A percentile compares a stretch with the other conserved stretches of the same genome.
Conservation (phyloP, 352 stramenopile species). For the Globisporangium camurandrum region DNA sequence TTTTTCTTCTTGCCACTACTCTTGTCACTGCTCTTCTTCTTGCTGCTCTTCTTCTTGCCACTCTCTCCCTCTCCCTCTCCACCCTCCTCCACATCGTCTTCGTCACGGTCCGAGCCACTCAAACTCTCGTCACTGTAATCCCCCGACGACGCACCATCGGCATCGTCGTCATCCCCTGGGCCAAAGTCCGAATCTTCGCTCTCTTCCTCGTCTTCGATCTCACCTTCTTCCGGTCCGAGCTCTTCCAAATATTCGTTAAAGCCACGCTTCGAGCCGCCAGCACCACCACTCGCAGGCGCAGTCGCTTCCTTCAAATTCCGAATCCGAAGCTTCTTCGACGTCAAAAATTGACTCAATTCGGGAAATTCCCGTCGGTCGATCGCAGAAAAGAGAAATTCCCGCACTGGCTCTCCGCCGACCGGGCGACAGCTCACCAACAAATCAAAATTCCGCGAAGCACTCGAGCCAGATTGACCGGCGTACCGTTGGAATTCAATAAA, state of each 20-base stretch:
- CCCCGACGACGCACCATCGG: constrained; percentile 40
- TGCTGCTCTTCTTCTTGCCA: constrained; percentile 41
- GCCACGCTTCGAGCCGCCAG: constrained; percentile 58
- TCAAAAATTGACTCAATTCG: constrained; percentile 93
- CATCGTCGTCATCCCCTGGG: constrained; percentile 50
- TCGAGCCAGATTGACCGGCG: constrained; percentile 80
- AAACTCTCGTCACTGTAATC: constrained; percentile 85
- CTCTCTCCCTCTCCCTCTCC: constrained; percentile 57
- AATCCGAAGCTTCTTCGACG: constrained; percentile 92
- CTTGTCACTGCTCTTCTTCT: constrained; percentile 62
- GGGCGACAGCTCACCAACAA: constrained; percentile 90
- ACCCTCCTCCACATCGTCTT: constrained; percentile 45
- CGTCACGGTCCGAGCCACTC: constrained; percentile 74
- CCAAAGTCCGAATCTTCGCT: constrained; percentile 93
- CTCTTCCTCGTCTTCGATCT: constrained; percentile 85
- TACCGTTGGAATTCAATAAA: constrained; percentile 98
- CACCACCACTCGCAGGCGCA: constrained; percentile 25
- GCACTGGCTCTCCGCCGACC: constrained; percentile 67
- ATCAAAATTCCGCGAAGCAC: constrained; percentile 94
- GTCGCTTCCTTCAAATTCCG: constrained; percentile 86
- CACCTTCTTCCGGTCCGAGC: constrained; percentile 74
- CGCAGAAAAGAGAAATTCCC: constrained; percentile 93
- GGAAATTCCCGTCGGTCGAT: constrained; percentile 95
- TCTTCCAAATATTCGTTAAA: constrained; percentile 78
- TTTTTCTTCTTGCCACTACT: constrained; percentile 51